phyloP scores from a whole-genome alignment of 2,329 filamentous ascomycete genomes.

The Aurifilum marmelostoma region DNA sequence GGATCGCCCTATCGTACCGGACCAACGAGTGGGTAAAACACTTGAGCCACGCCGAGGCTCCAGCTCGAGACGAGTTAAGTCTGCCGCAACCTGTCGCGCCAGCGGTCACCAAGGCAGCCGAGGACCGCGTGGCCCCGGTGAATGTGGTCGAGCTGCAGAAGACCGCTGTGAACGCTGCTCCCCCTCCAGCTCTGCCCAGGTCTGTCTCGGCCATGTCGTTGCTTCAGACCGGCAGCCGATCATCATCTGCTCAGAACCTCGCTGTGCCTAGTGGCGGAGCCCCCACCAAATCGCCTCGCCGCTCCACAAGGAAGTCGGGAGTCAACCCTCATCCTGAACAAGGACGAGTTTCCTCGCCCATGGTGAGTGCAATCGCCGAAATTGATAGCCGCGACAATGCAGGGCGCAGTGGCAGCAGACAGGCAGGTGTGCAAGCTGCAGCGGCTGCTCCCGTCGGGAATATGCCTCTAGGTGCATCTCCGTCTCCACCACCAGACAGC shows the following conservation, averaged over 20 bases:
- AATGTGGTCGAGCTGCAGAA: conserved; percentile 67
- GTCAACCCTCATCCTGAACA: not conserved
- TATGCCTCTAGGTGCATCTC: conserved; percentile 31
- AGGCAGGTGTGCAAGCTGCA: conserved; percentile 31
- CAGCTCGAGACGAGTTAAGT: conserved; percentile 65
- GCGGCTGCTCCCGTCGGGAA: conserved; percentile 20
- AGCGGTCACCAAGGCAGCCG: conserved; percentile 35
- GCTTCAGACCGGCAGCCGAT: conserved; percentile 22
- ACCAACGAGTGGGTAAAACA: conserved; percentile 98
- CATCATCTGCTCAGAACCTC: conserved; percentile 21
- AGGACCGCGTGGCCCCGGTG: conserved; percentile 64
- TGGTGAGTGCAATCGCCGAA: conserved; percentile 45
- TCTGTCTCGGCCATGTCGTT: conserved; percentile 36
- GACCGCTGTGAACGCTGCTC: conserved; percentile 57
- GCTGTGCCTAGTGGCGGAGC: conserved; percentile 2
- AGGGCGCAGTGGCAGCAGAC: conserved; percentile 18
- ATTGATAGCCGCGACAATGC: conserved; percentile 38
- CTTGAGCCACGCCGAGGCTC: conserved; percentile 74
- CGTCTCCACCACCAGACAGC: conserved; percentile 28
- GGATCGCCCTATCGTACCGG: conserved; percentile 78
- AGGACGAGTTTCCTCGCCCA: conserved; percentile 1
- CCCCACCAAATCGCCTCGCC: not conserved
- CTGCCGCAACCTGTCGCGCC: conserved; percentile 34
- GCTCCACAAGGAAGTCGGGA: not conserved
- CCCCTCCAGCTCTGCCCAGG: conserved; percentile 42